These are phyloP conservation scores for Arthroderma sp. DNA, from an alignment of 2,329 filamentous ascomycete species.

Conservation along the genomic window DNA sequence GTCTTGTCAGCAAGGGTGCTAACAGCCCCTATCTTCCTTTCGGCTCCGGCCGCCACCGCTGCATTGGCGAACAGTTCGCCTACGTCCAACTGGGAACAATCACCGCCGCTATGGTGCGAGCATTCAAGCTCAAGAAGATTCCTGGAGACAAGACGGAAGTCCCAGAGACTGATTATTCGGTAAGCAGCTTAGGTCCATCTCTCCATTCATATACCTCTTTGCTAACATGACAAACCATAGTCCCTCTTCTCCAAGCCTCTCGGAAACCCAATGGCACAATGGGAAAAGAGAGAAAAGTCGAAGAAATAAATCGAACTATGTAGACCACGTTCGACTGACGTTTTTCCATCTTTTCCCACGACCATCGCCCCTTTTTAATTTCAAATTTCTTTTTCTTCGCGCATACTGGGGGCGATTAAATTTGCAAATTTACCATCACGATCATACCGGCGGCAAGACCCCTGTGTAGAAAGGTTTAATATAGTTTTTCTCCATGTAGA, in stretches of 20 bases:
- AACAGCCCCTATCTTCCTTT: conserved; percentile 87
- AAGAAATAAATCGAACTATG: too few relatives aligned
- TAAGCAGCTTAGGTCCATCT: conserved; percentile 16
- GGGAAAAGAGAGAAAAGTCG: conserved; percentile 9
- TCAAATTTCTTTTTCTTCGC: too few relatives aligned
- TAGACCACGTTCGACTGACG: too few relatives aligned
- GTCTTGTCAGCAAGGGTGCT: conserved; percentile 80
- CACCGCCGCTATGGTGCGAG: conserved; percentile 57
- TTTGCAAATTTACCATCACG: too few relatives aligned
- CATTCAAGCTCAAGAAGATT: conserved; percentile 66
- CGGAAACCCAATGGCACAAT: conserved; percentile 50
- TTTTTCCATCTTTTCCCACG: too few relatives aligned
- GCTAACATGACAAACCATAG: conserved; percentile 15
- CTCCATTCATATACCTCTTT: background rate
- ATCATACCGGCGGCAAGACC: too few relatives aligned
- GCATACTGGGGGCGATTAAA: too few relatives aligned
- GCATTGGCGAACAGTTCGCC: conserved; percentile 94
- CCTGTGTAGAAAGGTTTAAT: too few relatives aligned
- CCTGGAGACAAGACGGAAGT: conserved; percentile 37
- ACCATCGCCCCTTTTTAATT: too few relatives aligned
- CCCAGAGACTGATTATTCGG: conserved; percentile 44
- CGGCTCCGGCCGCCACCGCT: conserved; percentile 81
- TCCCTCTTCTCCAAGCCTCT: conserved; percentile 60
- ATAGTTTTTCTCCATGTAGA: too few relatives aligned
- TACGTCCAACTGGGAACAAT: conserved; percentile 87